Evolutionary conservation across 768 basidiomycete species (phyloP).

Genomic region (Russula compacta): DNA sequence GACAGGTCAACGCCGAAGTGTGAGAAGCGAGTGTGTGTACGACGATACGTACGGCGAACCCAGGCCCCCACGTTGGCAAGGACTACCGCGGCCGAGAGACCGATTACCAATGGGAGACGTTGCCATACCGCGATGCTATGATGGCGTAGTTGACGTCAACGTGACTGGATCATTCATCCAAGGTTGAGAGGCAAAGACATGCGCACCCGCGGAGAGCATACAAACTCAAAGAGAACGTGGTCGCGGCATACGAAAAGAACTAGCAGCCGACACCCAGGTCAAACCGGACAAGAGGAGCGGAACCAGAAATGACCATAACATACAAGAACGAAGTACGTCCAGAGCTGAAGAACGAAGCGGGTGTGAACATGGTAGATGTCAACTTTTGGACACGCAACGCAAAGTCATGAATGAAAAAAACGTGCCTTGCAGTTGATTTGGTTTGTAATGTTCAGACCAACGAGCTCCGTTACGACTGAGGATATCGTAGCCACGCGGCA

Average conservation of each 20-base stretch:
- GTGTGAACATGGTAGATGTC: too few species aligned
- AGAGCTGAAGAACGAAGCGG: neutral
- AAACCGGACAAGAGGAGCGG: neutral
- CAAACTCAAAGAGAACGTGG: constrained; percentile 6
- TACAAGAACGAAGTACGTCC: constrained; percentile 6
- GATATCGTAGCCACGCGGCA: constrained; percentile 5
- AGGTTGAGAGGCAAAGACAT: neutral
- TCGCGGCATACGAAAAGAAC: constrained; percentile 9
- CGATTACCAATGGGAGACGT: neutral
- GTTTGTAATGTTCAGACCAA: constrained; percentile 7
- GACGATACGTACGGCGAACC: constrained; percentile 7
- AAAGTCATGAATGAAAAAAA: neutral
- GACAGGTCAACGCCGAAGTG: neutral
- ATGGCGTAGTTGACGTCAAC: neutral
- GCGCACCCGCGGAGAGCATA: constrained; percentile 14
- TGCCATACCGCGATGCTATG: constrained; percentile 16
- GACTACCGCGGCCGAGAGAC: neutral
- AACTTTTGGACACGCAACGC: neutral
- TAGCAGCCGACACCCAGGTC: neutral
- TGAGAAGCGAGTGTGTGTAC: neutral
- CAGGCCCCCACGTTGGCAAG: constrained; percentile 5
- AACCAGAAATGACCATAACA: neutral
- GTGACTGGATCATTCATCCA: neutral
- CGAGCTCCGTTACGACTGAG: neutral
- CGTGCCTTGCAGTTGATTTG: constrained; percentile 12